Base-by-base conservation (phyloP, 2,329 filamentous ascomycete genomes). In the Hypomyces rosellus region DNA sequence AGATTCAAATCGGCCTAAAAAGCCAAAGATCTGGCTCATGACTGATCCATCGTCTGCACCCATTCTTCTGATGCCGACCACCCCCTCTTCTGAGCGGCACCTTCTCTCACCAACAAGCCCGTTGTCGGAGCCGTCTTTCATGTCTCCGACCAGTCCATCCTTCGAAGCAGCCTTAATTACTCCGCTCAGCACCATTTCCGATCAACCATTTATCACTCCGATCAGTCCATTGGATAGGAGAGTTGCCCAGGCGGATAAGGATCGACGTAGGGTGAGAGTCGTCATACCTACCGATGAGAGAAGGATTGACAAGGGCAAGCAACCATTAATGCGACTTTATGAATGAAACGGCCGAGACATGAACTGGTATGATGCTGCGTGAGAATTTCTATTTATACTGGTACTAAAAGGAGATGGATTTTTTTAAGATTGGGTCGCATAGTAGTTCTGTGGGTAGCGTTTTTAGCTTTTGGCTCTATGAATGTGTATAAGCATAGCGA, bases 1-100 rank as follows among this genome's bases (percentile, higher is more conserved):
- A 25, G 44, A 54, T 5, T 34, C 49, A 1, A 41, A 41, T 5
- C 42, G 42, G 12, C n/a, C 37, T 20, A 48, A 25, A 18, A 57
- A 55, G 39, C 53, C 47, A 14, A 43, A 50, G 9, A 40, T 49
- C 8, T 57, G 55, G 55, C 49, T 52, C 5, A 13, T 49, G 34
- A 54, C 53, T 34, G 46, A 52, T 6, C 46, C 50, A 6, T 41
- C 34, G 7, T 45, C 46, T 1, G 50, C 41, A 11, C 49, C 50
- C 1, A 34, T 51, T 45, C 36, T 48, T 5, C 13, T 51, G 9
- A 48, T 41, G 16, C 45, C 50, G 2, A 37, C 25, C 18, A 48
- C 37, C 25, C 47, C 45, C 7, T 34, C 41, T 16, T 48, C 50
- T 6, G 45, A 45, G 12, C 42, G 39, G n/a, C 45, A 45, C 11